A percentile compares a stretch with the other conserved stretches of the same genome.
These are phyloP conservation scores for Calonectria montana DNA, from an alignment of 2,329 filamentous ascomycete species.

Conservation along the genomic window DNA sequence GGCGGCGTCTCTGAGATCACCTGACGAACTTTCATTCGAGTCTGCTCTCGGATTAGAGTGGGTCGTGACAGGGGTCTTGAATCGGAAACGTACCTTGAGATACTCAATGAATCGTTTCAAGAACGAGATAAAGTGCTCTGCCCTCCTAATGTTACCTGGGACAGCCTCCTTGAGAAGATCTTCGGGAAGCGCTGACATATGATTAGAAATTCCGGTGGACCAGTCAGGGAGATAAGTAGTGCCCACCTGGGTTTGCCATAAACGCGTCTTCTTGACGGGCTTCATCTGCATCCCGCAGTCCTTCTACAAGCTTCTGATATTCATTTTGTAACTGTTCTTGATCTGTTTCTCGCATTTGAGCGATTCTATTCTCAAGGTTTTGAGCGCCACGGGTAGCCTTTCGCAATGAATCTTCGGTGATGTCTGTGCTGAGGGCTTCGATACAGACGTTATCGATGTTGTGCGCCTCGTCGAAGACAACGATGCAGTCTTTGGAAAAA, in stretches of 20 bases:
- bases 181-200: constrained; percentile 77
- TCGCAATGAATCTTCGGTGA: constrained; percentile 93
- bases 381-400: constrained; percentile 91
- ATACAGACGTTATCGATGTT: constrained; percentile 99
- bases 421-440: constrained; percentile 94
- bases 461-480: constrained; percentile 98
- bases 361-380: constrained; percentile 90
- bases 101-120: constrained; percentile 98
- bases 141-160: constrained; percentile 93
- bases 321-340: constrained; percentile 94
- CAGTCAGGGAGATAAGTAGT: neutral
- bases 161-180: constrained; percentile 96
- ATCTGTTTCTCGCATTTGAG: constrained; percentile 95
- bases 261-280: constrained; percentile 94
- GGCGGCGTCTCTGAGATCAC: constrained; percentile 97
- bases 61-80: too few relatives aligned
- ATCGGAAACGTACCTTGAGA: constrained; percentile 68
- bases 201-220: constrained; percentile 10
- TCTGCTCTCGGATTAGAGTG: constrained; percentile 58
- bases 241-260: constrained; percentile 85
- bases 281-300: constrained; percentile 87
- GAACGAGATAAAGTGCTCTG: constrained; percentile 96
- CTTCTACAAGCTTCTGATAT: constrained; percentile 95
- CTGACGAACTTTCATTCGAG: constrained; percentile 96
- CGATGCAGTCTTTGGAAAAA: constrained; percentile 96